These are phyloP conservation scores for Panellus pusillus DNA, from an alignment of 768 basidiomycete genomes.

Conservation along the genomic window DNA sequence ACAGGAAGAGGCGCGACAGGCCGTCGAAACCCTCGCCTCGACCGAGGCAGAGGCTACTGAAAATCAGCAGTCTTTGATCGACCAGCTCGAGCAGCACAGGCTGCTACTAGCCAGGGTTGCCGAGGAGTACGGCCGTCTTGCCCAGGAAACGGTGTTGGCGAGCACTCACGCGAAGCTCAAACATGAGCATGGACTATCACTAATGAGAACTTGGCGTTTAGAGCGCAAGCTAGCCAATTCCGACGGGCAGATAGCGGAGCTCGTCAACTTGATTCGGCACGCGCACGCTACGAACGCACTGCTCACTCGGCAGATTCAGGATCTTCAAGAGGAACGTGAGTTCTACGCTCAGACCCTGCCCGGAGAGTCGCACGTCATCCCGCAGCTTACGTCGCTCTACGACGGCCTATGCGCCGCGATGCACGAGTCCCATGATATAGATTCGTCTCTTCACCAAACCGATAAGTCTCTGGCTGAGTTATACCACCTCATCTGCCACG, in stretches of 20 bases:
- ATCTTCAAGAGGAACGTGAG: conserved; percentile 34
- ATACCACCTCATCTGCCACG: conserved; percentile 36
- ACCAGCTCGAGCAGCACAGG: conserved; percentile 53
- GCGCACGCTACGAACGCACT: conserved; percentile 51
- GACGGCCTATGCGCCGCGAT: conserved; percentile 26
- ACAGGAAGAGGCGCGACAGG: conserved; percentile 36
- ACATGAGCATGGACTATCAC: conserved; percentile 37
- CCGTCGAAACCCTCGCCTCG: conserved; percentile 31
- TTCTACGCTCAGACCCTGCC: conserved; percentile 19
- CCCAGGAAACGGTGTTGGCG: conserved; percentile 40
- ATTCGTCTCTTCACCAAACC: not conserved
- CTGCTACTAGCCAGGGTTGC: conserved; percentile 47
- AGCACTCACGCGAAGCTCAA: conserved; percentile 39
- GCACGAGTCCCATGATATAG: conserved; percentile 1
- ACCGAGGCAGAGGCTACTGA: conserved; percentile 32
- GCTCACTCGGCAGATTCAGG: conserved; percentile 36
- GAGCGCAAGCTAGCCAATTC: conserved; percentile 70
- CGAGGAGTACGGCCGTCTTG: conserved; percentile 55
- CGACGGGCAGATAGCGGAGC: conserved; percentile 64
- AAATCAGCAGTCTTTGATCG: conserved; percentile 46
- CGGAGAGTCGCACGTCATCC: not conserved
- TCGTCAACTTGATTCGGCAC: conserved; percentile 62
- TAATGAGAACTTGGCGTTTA: conserved; percentile 49
- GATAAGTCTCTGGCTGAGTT: conserved; percentile 30
- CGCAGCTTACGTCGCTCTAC: conserved; percentile 3